Evolutionary conservation across 164 flowering plant genomes (phyloP), one percentile per base, ranked within the genome.

Genomic region (Sedum album): DNA sequence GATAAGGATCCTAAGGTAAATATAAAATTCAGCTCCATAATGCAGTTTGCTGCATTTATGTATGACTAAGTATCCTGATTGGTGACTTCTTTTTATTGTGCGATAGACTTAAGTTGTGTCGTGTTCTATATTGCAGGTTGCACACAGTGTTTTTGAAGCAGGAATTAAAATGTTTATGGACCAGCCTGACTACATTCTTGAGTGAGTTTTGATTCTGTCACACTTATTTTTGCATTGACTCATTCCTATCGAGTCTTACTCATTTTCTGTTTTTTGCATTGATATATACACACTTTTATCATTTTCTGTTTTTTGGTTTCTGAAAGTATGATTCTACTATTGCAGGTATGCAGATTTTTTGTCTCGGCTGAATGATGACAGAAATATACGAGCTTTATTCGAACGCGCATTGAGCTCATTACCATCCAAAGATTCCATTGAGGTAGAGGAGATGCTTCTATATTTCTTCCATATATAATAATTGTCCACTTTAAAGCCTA

Each of bases 1-100:
- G 95, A 93, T 83, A 93, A 93, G 79, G 96, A 93, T 80, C 84
- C 88, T 66, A 91, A 93, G 98, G 98, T 93, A 68, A 68, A 28
- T 39, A 10, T 38, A 28, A 26, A 60, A 66, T 41, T 69, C 0
- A 5, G 38, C n/a, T 60, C 25, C 15, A 23, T 5, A 41, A 51
- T 26, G 23, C 33, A 41, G 2, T 42, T 69, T 41, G 6, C 62
- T 9, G 15, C 49, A 25, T 61, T 63, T 21, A 31, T 33, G 21
- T 63, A 23, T 4, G 60, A 5, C 30, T 28, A 11, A 53, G 60
- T 53, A 11, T 2, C 60, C 21, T 53, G 23, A 53, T 23, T 28
- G 21, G 3, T 53, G 30, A 28, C 13, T 53, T 53, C 60, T 55
- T 10, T 53, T 53, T 23, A 21, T 11, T 9, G 2, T 53, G 30